These are phyloP conservation scores for Aspergillus bertholletiae DNA, from an alignment of 495 filamentous ascomycete species.

Conservation along the genomic window DNA sequence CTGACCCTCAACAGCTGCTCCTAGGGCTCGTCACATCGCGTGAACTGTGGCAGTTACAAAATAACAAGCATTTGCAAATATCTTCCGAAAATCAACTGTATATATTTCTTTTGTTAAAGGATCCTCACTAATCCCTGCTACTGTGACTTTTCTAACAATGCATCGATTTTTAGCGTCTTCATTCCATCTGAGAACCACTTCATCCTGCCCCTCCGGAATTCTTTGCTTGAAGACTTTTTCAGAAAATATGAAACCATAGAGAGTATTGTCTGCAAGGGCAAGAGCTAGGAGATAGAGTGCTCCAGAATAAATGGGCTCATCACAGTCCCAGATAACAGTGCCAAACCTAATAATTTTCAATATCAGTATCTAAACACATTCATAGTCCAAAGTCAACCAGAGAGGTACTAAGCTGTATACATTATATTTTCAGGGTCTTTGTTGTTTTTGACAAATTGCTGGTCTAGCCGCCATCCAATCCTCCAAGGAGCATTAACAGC, in stretches of 20 bases:
- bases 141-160: slow-evolving; percentile 2
- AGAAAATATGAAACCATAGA: background rate
- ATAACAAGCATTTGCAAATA: background rate
- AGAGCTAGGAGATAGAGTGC: slow-evolving; percentile 4
- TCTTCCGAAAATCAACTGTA: background rate
- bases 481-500: slow-evolving; percentile 1
- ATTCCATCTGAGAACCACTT: slow-evolving; percentile 6
- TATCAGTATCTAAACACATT: background rate
- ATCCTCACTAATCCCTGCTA: slow-evolving; percentile 1
- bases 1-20: background rate
- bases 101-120: slow-evolving; percentile 3
- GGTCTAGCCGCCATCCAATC: slow-evolving; percentile 3
- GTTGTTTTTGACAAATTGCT: slow-evolving; percentile 7
- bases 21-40: slow-evolving; percentile 5
- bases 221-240: slow-evolving; percentile 10
- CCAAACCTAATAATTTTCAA: slow-evolving; percentile 1
- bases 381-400: background rate
- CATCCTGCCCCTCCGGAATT: slow-evolving; percentile 1
- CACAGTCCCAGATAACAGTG: slow-evolving; percentile 6
- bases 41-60: slow-evolving; percentile 5
- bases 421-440: slow-evolving; percentile 4
- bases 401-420: background rate
- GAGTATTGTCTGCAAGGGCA: slow-evolving; percentile 4
- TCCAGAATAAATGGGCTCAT: slow-evolving; percentile 2
- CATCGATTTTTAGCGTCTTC: slow-evolving; percentile 1